phyloP scores from a whole-genome alignment of 1,139 yeast genomes.

The Candida sanyaensis region DNA sequence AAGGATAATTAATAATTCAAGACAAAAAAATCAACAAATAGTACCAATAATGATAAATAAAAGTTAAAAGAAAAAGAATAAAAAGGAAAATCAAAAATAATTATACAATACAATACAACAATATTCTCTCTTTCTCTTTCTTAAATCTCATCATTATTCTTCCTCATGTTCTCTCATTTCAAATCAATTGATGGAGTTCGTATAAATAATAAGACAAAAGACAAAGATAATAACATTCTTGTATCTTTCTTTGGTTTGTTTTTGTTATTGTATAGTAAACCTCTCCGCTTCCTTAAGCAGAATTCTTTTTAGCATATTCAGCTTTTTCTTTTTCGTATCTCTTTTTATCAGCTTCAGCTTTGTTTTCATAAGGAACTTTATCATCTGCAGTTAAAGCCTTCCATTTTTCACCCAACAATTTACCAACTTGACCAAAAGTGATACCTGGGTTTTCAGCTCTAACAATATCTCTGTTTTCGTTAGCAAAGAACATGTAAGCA shows the following conservation, averaged over 20 bases:
- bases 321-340: slow-evolving; percentile 97
- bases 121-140: not conserved
- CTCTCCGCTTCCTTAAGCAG: slow-evolving; percentile 7
- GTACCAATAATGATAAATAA: not conserved
- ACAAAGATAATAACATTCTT: not conserved
- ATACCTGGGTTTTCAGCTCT: slow-evolving; percentile 95
- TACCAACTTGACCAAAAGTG: slow-evolving; percentile 90
- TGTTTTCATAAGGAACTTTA: slow-evolving; percentile 84
- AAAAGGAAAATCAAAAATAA: not conserved
- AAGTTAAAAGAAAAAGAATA: not conserved
- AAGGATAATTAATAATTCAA: not conserved
- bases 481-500: slow-evolving; percentile 98
- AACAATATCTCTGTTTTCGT: slow-evolving; percentile 93
- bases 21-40: not conserved
- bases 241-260: not conserved
- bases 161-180: not conserved
- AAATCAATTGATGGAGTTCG: not conserved
- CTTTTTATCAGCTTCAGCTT: slow-evolving; percentile 95
- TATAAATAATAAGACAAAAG: not conserved
- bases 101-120: slow-evolving; percentile 1
- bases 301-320: slow-evolving; percentile 65
- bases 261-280: not conserved
- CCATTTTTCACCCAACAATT: slow-evolving; percentile 94
- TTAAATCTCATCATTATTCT: not conserved
- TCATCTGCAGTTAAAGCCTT: slow-evolving; percentile 81